These are phyloP conservation scores for Thecaphora thlaspeos DNA, from an alignment of 1,284 basidiomycete genomes.

Conservation along the genomic window DNA sequence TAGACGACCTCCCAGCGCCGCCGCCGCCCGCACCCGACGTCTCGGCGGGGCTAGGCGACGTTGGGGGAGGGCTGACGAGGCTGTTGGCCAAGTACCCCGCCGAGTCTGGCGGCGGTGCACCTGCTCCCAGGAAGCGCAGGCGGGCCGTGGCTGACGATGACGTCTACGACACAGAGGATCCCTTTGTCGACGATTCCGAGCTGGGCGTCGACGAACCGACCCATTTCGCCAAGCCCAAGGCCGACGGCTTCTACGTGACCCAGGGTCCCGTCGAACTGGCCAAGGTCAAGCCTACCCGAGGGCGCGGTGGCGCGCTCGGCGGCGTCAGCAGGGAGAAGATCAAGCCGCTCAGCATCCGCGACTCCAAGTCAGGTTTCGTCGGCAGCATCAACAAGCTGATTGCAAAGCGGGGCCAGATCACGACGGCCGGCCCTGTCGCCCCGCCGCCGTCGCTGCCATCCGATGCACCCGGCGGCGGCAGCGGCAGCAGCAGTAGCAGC, in stretches of 20 bases:
- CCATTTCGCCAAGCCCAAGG: constrained; percentile 86
- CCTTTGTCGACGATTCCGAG: constrained; percentile 97
- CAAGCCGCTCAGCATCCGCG: constrained; percentile 28
- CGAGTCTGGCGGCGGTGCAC: constrained; percentile 7
- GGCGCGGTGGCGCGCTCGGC: constrained; percentile 3
- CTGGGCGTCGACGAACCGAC: constrained; percentile 84
- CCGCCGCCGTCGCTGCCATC: constrained; percentile 13
- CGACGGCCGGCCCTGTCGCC: constrained; percentile 16
- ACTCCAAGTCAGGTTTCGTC: constrained; percentile 36
- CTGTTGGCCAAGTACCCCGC: constrained; percentile 40
- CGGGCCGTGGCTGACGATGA: constrained; percentile 22
- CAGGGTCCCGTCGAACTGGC: constrained; percentile 53
- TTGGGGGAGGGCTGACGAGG: constrained; percentile 22
- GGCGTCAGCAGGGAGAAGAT: constrained; percentile 5
- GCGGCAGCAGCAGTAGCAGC: not conserved
- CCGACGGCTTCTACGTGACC: constrained; percentile 85
- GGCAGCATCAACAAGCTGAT: constrained; percentile 45
- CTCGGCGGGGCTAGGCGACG: constrained; percentile 20
- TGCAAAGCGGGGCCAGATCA: constrained; percentile 36
- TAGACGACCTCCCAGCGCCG: constrained; percentile 15
- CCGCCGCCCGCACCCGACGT: constrained; percentile 4
- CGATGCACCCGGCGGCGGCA: not conserved
- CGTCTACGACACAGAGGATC: constrained; percentile 80
- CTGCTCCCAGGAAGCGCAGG: constrained; percentile 27
- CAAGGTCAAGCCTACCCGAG: constrained; percentile 23